Evolutionary conservation across 192 early-diverging fungal genomes (phyloP), one percentile per base, ranked within the genome.

Genomic region (Cetraspora pellucida): DNA sequence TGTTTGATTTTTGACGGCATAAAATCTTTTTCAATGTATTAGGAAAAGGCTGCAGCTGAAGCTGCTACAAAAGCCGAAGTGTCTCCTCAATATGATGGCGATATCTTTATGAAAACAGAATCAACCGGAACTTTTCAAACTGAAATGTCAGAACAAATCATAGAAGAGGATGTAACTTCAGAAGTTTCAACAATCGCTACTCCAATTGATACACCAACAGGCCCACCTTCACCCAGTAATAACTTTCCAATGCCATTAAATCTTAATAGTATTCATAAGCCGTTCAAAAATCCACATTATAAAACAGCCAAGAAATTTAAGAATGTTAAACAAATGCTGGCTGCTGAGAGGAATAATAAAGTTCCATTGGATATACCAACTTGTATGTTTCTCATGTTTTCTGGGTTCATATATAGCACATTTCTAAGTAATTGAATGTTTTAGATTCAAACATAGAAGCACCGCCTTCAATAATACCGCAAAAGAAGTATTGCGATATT

Each of bases 401-500:
- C 7, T 45, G 37, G 11, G 25, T n/a, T 66, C 9, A 50, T 11
- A 17, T 16, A 5, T 25, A n/a, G 17, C 45, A 25, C 54, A 77
- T 45, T 21, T 16, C 69, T 75, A 14, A 79, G 77, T 78, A 80
- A 43, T 72, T 21, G 66, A 31, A 57, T 60, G 1, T 30, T 25
- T 19, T 77, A 93, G 91, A 94, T 81, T 92, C 90, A 86, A 91
- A 85, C 57, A 94, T 95, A 45, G 92, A 96, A 78, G 92, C 92
- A 14, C 85, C 93, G 70, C 95, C 95, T 28, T 95, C 95, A 30
- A 81, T 96, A 71, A 66, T 84, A 45, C 95, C 95, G 14, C 88
- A 90, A 77, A 94, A 94, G 83, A 95, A 95, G 78, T 96, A 96
- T 83, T 96, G 95, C 79, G 95, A 96, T 78, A 89, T 96, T 61